Percentiles rank a stretch among this genome's conserved stretches.
Evolutionary conservation across 768 basidiomycete genomes (phyloP).

Genomic region (Podaxis pistillaris): DNA sequence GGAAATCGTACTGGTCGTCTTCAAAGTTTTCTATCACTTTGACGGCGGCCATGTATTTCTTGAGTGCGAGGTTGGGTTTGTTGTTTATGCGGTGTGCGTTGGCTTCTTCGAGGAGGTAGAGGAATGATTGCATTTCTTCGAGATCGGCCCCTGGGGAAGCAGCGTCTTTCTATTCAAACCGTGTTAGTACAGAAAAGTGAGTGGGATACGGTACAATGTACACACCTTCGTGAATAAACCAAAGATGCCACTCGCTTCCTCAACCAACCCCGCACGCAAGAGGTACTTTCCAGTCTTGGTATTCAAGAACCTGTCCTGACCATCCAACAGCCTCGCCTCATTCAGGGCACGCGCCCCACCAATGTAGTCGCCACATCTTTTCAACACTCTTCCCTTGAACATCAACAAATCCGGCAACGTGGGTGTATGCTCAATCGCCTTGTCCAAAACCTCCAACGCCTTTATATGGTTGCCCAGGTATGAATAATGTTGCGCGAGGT

Average conservation of each 20-base stretch:
- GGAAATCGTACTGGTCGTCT: constrained; percentile 98
- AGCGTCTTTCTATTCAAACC: constrained; percentile 73
- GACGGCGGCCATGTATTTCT: constrained; percentile 75
- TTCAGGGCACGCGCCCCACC: constrained; percentile 78
- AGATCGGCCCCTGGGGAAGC: constrained; percentile 72
- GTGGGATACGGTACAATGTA: neutral
- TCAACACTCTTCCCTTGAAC: constrained; percentile 79
- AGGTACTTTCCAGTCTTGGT: constrained; percentile 92
- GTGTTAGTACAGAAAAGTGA: neutral
- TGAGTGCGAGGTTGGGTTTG: constrained; percentile 75
- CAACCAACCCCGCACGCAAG: constrained; percentile 75
- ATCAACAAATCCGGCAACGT: constrained; percentile 89
- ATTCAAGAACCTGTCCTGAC: constrained; percentile 94
- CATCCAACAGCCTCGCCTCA: constrained; percentile 81
- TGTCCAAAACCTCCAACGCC: constrained; percentile 61
- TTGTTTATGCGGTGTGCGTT: constrained; percentile 65
- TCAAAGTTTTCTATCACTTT: constrained; percentile 88
- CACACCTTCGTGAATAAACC: constrained; percentile 90
- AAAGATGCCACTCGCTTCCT: constrained; percentile 71
- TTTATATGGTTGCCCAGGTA: constrained; percentile 49
- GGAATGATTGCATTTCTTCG: constrained; percentile 93
- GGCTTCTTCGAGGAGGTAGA: constrained; percentile 83
- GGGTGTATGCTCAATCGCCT: constrained; percentile 82
- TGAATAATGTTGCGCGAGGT: constrained; percentile 88
- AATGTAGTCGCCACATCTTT: constrained; percentile 77